phyloP scores from a whole-genome alignment of 1,139 yeast species.

The Yamadazyma friedrichii region DNA sequence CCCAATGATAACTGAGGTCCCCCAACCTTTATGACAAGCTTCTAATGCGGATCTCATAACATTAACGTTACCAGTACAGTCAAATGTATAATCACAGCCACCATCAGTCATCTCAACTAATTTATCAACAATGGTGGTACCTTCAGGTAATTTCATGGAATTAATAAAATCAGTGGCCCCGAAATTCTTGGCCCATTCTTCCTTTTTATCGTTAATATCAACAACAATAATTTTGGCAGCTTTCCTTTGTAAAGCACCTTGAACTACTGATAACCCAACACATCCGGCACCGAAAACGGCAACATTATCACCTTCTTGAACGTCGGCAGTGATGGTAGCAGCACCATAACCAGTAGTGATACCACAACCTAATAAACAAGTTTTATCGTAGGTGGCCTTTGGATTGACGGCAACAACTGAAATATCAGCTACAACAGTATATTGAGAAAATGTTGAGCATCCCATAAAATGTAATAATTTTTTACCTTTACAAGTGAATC shows the following conservation, averaged over 20 bases:
- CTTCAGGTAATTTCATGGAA: conserved; percentile 72
- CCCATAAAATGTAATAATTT: conserved; percentile 93
- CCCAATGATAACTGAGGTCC: conserved; percentile 89
- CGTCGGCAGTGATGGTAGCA: conserved; percentile 90
- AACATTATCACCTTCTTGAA: conserved; percentile 87
- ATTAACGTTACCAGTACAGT: conserved; percentile 93
- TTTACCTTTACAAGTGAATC: conserved; percentile 85
- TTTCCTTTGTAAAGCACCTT: conserved; percentile 84
- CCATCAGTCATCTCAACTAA: conserved; percentile 92
- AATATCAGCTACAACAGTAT: conserved; percentile 96
- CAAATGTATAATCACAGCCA: conserved; percentile 93
- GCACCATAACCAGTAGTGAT: conserved; percentile 99
- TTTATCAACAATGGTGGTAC: conserved; percentile 76
- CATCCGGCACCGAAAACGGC: conserved; percentile 98
- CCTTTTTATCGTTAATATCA: conserved; percentile 81
- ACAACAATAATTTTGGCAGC: conserved; percentile 83
- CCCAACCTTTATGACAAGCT: conserved; percentile 99
- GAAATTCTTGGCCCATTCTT: conserved; percentile 81
- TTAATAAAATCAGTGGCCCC: conserved; percentile 96
- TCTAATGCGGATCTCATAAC: conserved; percentile 97
- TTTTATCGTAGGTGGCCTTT: conserved; percentile 78
- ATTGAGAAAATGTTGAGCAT: conserved; percentile 92
- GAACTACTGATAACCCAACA: conserved; percentile 93
- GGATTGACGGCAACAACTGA: conserved; percentile 93
- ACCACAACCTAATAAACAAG: conserved; percentile 96